Evolutionary conservation across 257 asterid species (phyloP).

Genomic region (Solanum chiquidenum): DNA sequence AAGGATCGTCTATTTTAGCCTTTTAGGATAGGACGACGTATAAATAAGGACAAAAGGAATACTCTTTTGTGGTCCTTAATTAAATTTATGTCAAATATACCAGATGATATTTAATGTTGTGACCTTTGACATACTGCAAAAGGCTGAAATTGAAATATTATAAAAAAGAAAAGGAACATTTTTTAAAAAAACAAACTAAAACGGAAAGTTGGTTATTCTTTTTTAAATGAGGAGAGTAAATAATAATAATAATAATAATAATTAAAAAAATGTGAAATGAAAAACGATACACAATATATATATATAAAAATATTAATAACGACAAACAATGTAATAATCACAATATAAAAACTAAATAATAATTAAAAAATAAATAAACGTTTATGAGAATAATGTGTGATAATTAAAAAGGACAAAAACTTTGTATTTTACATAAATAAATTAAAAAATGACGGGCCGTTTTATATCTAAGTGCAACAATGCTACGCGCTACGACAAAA

Average conservation of each 20-base stretch:
- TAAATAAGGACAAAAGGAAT: too few relatives aligned
- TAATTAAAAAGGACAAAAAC: slow-evolving; percentile 28
- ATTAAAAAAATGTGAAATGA: neutral
- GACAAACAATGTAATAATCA: neutral
- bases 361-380: neutral
- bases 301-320: neutral
- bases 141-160: too few relatives aligned
- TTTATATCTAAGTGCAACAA: slow-evolving; percentile 14
- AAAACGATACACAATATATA: neutral
- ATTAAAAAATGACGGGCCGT: slow-evolving; percentile 17
- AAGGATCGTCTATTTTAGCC: too few relatives aligned
- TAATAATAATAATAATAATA: too few relatives aligned
- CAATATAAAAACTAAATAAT: too few relatives aligned
- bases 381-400: neutral
- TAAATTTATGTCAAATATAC: neutral
- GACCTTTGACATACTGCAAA: too few relatives aligned
- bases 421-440: slow-evolving; percentile 36
- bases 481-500: neutral
- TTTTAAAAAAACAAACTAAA: too few relatives aligned
- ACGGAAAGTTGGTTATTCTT: neutral
- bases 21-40: neutral
- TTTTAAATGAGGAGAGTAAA: too few relatives aligned
- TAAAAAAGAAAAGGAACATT: too few relatives aligned
- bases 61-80: neutral
- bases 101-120: neutral